Conservation (phyloP, 2,329 filamentous ascomycete species). For the Aspergillus clavatus region DNA sequence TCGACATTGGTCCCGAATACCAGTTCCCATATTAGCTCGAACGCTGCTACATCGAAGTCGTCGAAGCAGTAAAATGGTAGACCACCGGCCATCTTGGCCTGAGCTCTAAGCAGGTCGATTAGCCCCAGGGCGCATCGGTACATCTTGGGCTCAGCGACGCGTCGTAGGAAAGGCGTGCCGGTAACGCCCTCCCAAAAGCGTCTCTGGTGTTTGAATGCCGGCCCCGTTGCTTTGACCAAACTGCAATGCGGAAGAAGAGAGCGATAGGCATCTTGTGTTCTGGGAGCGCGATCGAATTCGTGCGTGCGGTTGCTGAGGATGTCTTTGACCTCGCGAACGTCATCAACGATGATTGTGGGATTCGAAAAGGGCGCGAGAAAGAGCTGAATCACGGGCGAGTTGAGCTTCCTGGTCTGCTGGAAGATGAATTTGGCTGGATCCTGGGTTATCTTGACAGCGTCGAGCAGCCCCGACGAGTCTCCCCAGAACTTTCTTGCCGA, state of each 20-base stretch:
- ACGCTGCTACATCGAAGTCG: not conserved
- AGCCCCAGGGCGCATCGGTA: not conserved
- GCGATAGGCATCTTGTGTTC: not conserved
- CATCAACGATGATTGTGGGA: not conserved
- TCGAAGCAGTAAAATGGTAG: not conserved
- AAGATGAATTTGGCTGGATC: not conserved
- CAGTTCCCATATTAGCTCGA: not conserved
- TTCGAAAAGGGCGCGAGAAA: not conserved
- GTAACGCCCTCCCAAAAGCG: not conserved
- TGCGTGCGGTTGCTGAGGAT: not conserved
- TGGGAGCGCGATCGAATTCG: not conserved
- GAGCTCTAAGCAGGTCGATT: not conserved
- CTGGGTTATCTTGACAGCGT: not conserved
- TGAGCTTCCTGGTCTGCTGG: not conserved
- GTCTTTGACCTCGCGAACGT: not conserved
- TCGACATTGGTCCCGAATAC: not conserved
- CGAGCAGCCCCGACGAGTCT: not conserved
- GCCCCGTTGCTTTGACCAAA: not conserved
- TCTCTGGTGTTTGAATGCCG: not conserved
- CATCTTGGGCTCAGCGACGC: not conserved
- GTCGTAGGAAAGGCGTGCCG: not conserved
- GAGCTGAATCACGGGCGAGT: not conserved
- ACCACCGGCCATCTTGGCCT: not conserved
- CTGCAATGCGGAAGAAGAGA: not conserved
- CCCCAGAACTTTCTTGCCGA: not conserved